Evolutionary conservation across 78 protist species (phyloP), one percentile per base, ranked within the genome.

Genomic region (Dictyostelium intermedium): DNA sequence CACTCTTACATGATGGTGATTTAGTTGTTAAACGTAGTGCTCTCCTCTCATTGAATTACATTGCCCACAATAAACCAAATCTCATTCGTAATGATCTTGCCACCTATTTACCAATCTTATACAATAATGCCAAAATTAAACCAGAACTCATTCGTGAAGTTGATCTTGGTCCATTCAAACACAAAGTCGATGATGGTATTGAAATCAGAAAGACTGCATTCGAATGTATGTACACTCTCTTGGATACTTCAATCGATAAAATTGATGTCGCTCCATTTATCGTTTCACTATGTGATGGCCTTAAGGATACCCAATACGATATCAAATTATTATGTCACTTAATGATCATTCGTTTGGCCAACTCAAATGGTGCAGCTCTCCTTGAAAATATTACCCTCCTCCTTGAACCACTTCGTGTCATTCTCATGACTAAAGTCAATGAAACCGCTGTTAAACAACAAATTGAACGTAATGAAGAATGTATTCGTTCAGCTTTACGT

Each of bases 81-180:
- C 82, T 96, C n/a, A 34, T 98, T 50, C 83, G 85, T 83, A 93
- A 63, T n/a, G 20, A 20, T 14, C 81, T 97, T 25, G 13, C 70
- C 16, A 32, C 1, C 43, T 73, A 95, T 41, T 56, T 97, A 37
- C 98, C 99, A 23, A 34, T 77, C 69, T 50, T 98, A 25, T 98
- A 98, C 73, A 66, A 16, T 11, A 96, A 97, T 73, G 84, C 98
- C 20, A 47, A 72, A n/a, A 83, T 95, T 32, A 94, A 95, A 63
- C 93, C 95, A 23, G 98, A 96, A 79, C 96, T 97, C 81, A 97
- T 97, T n/a, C 95, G 97, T 70, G 83, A 82, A 50, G 99, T 98
- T 43, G 87, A 95, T 85, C 94, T 98, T 73, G 99, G 99, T 10
- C 99, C 99, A 18, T 98, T 98, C 95, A 98, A 85, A 96, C 99